Evolutionary conservation across 2,329 filamentous ascomycete species (phyloP).

Genomic region (Fusarium sp.): DNA sequence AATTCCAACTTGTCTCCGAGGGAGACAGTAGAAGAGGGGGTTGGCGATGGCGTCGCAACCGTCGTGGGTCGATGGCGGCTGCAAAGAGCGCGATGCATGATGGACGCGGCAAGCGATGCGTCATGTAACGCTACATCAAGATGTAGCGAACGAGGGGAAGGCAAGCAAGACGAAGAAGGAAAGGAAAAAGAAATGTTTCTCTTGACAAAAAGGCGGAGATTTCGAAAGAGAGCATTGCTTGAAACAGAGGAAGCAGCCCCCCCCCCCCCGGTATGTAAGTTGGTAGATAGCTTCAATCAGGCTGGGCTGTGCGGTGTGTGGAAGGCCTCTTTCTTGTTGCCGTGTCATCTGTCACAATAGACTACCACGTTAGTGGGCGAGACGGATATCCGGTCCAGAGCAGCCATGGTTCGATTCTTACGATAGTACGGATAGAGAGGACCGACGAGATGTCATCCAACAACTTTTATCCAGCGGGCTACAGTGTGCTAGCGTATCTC

Average conservation of each 20-base stretch:
- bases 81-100: slow-evolving; percentile 9
- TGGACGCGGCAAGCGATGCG: slow-evolving; percentile 2
- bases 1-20: not conserved
- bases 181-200: not conserved
- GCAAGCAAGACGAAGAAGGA: not conserved
- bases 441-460: not conserved
- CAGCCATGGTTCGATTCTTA: slow-evolving; percentile 5
- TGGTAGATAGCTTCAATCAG: not conserved
- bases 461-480: not conserved
- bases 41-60: slow-evolving; percentile 4
- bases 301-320: not conserved
- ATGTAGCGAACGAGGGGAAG: not conserved
- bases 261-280: not conserved
- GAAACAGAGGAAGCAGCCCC: not conserved
- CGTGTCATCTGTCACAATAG: slow-evolving; percentile 49
- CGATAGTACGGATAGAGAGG: not conserved
- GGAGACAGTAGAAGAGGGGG: not conserved
- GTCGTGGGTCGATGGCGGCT: slow-evolving; percentile 9
- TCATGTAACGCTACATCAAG: slow-evolving; percentile 8
- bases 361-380: slow-evolving; percentile 42
- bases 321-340: not conserved
- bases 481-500: slow-evolving; percentile 10
- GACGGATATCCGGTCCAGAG: slow-evolving; percentile 8
- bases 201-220: not conserved
- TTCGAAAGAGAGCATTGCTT: not conserved